These are phyloP conservation scores for Vigna hirtella DNA, from an alignment of 306 rosid genomes.

Conservation along the genomic window DNA sequence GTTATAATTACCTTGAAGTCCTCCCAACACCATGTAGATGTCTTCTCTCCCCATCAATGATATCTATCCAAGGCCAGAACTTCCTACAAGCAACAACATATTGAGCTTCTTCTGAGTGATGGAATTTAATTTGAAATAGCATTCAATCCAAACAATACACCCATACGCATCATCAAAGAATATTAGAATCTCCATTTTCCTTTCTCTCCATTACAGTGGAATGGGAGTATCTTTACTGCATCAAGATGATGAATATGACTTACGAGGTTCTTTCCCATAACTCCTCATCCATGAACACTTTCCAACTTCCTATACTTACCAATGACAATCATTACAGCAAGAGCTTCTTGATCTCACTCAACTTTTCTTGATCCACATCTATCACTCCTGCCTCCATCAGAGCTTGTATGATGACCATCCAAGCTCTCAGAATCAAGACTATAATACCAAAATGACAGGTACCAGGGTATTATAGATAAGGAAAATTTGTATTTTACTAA, in stretches of 20 bases:
- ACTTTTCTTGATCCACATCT: not conserved
- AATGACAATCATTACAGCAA: not conserved
- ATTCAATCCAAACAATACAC: not conserved
- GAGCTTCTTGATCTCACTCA: not conserved
- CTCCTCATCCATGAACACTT: no score
- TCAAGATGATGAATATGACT: no score
- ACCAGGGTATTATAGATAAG: no score
- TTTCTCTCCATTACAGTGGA: not conserved
- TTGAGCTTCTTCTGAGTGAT: no score
- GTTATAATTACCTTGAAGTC: no score
- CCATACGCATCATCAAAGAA: not conserved
- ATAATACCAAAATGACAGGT: not conserved
- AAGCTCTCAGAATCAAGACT: not conserved
- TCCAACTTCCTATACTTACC: no score
- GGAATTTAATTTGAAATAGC: not conserved
- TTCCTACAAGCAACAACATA: not conserved
- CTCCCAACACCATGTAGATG: no score
- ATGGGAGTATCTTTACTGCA: not conserved
- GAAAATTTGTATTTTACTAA: not conserved
- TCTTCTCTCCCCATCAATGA: not conserved
- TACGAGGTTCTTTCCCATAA: no score
- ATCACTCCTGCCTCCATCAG: not conserved
- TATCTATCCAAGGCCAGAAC: not conserved
- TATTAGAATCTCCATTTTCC: not conserved
- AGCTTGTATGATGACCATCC: not conserved